Evolutionary conservation across 208 protist species (phyloP).

Genomic region (Trichomonas gallinae): DNA sequence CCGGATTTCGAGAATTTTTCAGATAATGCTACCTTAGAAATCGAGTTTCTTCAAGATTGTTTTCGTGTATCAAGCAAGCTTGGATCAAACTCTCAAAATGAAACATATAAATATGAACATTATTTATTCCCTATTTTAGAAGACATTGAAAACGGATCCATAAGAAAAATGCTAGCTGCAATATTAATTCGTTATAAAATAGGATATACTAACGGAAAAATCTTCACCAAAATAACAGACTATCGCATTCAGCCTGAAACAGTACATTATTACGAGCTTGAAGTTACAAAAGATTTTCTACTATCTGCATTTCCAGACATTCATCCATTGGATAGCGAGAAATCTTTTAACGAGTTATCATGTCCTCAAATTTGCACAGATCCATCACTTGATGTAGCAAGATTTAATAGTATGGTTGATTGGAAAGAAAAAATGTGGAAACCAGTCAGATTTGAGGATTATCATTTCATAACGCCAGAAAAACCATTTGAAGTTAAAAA

Average conservation of each 20-base stretch:
- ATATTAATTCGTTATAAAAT: neutral
- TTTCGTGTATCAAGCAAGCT: neutral
- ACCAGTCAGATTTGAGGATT: neutral
- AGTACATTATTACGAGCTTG: neutral
- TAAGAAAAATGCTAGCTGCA: neutral
- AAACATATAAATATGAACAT: neutral
- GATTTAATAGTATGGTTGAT: neutral
- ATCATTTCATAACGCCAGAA: neutral
- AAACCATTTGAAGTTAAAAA: neutral
- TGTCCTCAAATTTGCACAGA: neutral
- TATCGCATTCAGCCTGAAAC: neutral
- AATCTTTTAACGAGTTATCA: neutral
- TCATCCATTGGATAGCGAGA: neutral
- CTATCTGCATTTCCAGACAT: neutral
- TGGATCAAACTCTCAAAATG: neutral
- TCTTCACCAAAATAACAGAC: neutral
- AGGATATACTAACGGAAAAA: neutral
- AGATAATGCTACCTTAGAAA: neutral
- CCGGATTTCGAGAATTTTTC: neutral
- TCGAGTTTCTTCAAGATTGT: neutral
- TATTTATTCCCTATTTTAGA: neutral
- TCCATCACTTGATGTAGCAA: neutral
- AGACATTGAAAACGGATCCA: neutral
- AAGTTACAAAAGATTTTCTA: neutral
- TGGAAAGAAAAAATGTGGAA: neutral